These are phyloP conservation scores for Clonostachys rosea DNA, from an alignment of 2,329 filamentous ascomycete genomes.

Conservation along the genomic window DNA sequence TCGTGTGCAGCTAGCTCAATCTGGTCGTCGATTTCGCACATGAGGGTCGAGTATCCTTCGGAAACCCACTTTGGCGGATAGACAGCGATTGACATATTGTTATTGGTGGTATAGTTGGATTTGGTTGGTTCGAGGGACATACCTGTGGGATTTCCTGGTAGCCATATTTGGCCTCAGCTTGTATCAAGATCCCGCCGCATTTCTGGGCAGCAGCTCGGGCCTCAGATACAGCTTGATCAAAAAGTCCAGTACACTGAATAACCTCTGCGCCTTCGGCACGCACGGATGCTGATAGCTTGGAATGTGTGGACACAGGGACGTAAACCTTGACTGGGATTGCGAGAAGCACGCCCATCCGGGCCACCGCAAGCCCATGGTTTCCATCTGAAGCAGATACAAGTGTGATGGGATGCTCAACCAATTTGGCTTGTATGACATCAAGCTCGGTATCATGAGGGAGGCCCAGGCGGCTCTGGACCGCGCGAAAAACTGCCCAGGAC, in stretches of 20 bases:
- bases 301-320: constrained; percentile 56
- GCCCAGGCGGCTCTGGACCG: constrained; percentile 38
- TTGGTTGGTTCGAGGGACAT: constrained; percentile 54
- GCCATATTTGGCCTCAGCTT: constrained; percentile 63
- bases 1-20: constrained; percentile 22
- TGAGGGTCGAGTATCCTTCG: constrained; percentile 71
- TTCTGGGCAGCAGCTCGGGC: constrained; percentile 36
- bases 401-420: constrained; percentile 13
- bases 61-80: constrained; percentile 62
- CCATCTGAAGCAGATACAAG: constrained; percentile 68
- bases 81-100: no score
- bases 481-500: constrained; percentile 64
- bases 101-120: not conserved
- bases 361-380: constrained; percentile 71
- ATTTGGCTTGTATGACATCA: not conserved
- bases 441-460: constrained; percentile 25
- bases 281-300: constrained; percentile 49
- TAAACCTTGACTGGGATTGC: constrained; percentile 51
- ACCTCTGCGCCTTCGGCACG: constrained; percentile 58
- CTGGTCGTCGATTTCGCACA: constrained; percentile 63
- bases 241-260: constrained; percentile 48
- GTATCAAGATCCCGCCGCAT: constrained; percentile 49
- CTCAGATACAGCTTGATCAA: constrained; percentile 56
- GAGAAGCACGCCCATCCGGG: constrained; percentile 60
- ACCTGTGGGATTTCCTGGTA: constrained; percentile 38